These are phyloP conservation scores for Bryopsis sp. DNA, from an alignment of 139 green algal genomes.

Conservation along the genomic window DNA sequence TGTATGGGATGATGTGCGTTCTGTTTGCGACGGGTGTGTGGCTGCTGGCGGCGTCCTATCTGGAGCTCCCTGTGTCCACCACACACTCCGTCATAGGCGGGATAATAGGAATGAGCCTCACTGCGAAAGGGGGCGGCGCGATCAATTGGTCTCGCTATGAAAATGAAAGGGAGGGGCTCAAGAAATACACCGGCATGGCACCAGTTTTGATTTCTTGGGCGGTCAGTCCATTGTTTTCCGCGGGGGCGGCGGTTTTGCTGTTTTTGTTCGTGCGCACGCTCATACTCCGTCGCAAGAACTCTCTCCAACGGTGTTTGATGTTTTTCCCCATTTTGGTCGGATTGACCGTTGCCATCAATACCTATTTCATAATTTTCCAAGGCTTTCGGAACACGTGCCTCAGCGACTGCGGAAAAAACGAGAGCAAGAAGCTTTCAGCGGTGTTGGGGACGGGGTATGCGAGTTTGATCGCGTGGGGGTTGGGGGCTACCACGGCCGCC, in stretches of 20 bases:
- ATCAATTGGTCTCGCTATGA: conserved; percentile 33
- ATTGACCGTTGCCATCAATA: conserved; percentile 40
- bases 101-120: conserved; percentile 28
- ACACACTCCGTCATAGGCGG: conserved; percentile 22
- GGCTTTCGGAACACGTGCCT: conserved; percentile 31
- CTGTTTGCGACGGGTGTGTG: conserved; percentile 40
- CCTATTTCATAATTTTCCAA: conserved; percentile 58
- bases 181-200: conserved; percentile 22
- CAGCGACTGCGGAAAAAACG: conserved; percentile 15
- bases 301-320: conserved; percentile 27
- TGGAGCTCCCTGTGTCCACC: conserved; percentile 36
- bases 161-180: not conserved
- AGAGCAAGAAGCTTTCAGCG: conserved; percentile 8
- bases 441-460: conserved; percentile 11
- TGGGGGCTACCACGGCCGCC: not conserved
- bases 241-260: conserved; percentile 24
- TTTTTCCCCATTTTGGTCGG: conserved; percentile 35
- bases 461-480: not conserved
- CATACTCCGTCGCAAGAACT: conserved; percentile 30
- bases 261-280: conserved; percentile 27
- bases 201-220: conserved; percentile 42
- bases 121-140: conserved; percentile 17
- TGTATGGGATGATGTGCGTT: conserved; percentile 59
- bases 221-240: conserved; percentile 35
- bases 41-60: conserved; percentile 40